Evolutionary conservation across 2,329 filamentous ascomycete species (phyloP).

Genomic region (Penicillium sp.): DNA sequence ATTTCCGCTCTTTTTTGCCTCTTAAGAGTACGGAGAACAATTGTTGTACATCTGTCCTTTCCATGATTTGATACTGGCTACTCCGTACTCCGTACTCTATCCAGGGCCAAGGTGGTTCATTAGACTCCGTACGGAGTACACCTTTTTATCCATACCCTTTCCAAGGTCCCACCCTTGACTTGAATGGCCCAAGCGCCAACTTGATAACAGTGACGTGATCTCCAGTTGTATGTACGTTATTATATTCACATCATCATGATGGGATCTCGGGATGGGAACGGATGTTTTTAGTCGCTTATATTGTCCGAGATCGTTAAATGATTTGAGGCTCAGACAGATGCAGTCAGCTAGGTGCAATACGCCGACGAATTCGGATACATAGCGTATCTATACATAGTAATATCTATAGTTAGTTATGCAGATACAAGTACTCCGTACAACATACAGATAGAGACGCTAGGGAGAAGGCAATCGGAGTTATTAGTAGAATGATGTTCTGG

Average conservation of each 20-base stretch:
- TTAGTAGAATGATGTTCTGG: neutral
- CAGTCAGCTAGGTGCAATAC: neutral
- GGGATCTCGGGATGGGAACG: neutral
- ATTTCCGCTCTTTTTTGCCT: conserved; percentile 14
- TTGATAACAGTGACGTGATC: conserved; percentile 10
- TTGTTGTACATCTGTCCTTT: conserved; percentile 8
- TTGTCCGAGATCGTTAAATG: neutral
- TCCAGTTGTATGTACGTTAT: neutral
- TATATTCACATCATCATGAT: conserved; percentile 8
- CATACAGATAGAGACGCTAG: neutral
- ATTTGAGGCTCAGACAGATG: neutral
- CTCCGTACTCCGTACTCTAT: neutral
- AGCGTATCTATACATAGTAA: neutral
- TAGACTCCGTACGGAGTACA: too few relatives aligned
- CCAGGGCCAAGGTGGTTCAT: neutral
- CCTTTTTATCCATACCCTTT: neutral
- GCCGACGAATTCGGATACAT: neutral
- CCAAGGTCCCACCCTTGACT: neutral
- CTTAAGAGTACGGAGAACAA: too few relatives aligned
- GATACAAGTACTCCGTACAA: neutral
- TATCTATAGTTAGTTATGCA: neutral
- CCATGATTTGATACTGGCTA: neutral
- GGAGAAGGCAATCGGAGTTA: neutral
- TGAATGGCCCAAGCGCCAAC: conserved; percentile 3
- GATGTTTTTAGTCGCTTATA: conserved; percentile 4